Evolutionary conservation across 108 stramenopile genomes (phyloP).

Genomic region (Cyclotella sp.): DNA sequence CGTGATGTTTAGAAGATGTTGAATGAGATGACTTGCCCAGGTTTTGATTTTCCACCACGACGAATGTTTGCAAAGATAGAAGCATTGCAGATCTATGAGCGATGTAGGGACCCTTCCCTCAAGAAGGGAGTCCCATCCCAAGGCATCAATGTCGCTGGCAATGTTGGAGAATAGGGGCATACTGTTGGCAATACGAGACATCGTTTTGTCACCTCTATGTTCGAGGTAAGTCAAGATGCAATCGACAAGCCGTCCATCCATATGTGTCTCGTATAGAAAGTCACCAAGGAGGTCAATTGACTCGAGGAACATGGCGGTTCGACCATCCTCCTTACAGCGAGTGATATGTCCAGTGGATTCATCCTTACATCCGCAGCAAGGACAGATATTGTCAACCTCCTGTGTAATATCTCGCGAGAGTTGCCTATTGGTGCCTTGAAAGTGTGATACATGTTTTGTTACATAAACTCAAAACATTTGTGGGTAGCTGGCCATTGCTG

Average conservation of each 20-base stretch:
- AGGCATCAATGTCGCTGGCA: constrained; percentile 1
- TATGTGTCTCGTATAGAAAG: background rate
- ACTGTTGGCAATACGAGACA: background rate
- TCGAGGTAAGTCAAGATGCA: background rate
- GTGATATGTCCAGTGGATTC: background rate
- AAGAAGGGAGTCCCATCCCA: constrained; percentile 1
- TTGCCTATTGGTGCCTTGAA: background rate
- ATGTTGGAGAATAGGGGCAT: background rate
- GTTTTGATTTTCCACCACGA: background rate
- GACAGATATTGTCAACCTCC: background rate
- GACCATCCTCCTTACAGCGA: background rate
- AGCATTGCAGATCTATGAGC: background rate
- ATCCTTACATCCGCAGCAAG: background rate
- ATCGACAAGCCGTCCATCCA: background rate
- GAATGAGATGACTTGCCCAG: background rate
- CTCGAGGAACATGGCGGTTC: background rate
- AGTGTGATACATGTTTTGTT: constrained; percentile 1
- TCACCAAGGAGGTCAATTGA: background rate
- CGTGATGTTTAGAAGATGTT: constrained; percentile 8
- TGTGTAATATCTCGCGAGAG: background rate
- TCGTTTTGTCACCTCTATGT: background rate
- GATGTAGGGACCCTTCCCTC: background rate
- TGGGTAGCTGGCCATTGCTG: constrained; percentile 6
- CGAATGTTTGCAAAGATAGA: background rate
- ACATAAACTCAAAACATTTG: constrained; percentile 7